Evolutionary conservation across 2,329 filamentous ascomycete genomes (phyloP), one percentile per base, ranked within the genome.

Genomic region (Lecanicillium sp.): DNA sequence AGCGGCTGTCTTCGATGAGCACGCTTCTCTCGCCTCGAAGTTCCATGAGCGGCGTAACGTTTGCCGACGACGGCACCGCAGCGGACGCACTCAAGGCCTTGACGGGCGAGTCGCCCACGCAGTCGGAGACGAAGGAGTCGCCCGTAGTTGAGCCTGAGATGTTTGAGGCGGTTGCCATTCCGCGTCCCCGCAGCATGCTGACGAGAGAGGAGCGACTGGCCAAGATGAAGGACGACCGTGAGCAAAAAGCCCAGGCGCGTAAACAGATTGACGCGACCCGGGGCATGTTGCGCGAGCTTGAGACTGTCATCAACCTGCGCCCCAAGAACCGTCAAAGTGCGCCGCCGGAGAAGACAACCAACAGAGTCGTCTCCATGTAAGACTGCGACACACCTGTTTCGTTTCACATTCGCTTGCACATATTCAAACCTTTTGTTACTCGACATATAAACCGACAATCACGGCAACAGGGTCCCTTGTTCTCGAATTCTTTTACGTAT

Each of bases 261-360:
- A 87, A 90, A 57, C 85, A 86, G 60, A 73, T 81, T 37, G 89
- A 96, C 53, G 86, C 88, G 10, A 94, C 83, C 54, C 87, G 83
- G 36, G 88, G 86, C 57, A 95, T 98, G 88, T 77, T 98, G 54
- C 83, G 86, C 54, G 93, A 98, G 68, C 74, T 98, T 50, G 89
- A 96, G 70, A 91, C 87, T 55, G 81, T 98, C 51, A 94, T 97
- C 63, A 79, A 73, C 61, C 67, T 73, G 27, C 65, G 73, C 21
- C 73, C 73, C 6, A 62, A 61, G 53, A 65, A 55, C 43, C 66
- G 69, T 36, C 56, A 62, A 27, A 71, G 70, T 51, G 60, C 62
- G 11, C 64, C 64, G 2, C 52, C 60, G 14, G 42, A 61, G 54
- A 51, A 59, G 35, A 10, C 58, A 14, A 54, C 60, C 17, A 61